These are phyloP conservation scores for Hibiscus tridactylites DNA, from an alignment of 345 rosid genomes.

Conservation along the genomic window DNA sequence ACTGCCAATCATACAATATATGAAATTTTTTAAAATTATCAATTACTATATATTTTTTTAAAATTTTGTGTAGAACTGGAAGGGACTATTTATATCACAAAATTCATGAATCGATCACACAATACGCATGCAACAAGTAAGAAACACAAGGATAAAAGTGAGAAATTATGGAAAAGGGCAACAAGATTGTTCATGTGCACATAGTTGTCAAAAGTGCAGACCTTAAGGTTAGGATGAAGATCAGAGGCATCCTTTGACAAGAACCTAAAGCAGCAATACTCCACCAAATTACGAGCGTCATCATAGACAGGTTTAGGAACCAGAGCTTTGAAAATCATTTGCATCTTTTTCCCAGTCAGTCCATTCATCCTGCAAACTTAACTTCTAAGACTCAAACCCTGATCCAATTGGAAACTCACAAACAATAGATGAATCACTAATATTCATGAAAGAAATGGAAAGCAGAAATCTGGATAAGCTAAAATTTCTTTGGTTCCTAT, in stretches of 20 bases:
- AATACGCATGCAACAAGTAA: neutral
- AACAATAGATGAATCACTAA: neutral
- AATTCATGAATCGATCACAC: neutral
- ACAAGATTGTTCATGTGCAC: neutral
- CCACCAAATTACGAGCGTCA: constrained; percentile 72
- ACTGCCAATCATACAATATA: neutral
- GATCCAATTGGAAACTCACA: neutral
- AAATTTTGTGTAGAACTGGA: neutral
- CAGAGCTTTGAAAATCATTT: constrained; percentile 73
- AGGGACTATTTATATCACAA: neutral
- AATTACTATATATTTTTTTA: neutral
- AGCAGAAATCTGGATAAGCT: neutral
- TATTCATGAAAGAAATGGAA: neutral
- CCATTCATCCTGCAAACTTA: constrained; percentile 90
- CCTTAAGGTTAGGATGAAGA: constrained; percentile 84
- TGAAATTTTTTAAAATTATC: neutral
- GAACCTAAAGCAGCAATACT: constrained; percentile 90
- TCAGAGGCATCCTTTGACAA: constrained; percentile 74
- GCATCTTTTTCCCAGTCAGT: constrained; percentile 71
- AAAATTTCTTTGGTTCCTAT: neutral
- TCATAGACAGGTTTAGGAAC: constrained; percentile 49
- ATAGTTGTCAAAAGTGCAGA: constrained; percentile 27
- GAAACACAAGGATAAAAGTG: neutral
- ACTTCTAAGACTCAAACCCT: constrained; percentile 30
- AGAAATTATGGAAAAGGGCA: neutral